Conservation (phyloP, 2,329 filamentous ascomycete genomes). For the Fusarium nisikadoi region DNA sequence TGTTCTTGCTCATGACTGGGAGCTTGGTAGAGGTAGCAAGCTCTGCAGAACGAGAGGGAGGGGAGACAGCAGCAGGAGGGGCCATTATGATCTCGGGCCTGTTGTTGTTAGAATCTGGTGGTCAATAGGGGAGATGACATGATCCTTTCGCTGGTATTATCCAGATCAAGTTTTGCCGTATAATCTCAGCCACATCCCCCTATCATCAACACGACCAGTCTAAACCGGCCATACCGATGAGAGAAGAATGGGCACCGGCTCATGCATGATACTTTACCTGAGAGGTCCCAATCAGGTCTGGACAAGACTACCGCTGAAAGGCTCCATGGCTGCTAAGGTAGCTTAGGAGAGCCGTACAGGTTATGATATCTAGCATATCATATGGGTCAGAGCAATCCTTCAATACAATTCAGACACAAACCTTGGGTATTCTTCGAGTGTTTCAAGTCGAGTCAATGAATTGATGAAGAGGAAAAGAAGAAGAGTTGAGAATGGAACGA, state of each 20-base stretch:
- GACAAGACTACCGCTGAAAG: conserved; percentile 53
- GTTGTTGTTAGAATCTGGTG: conserved; percentile 44
- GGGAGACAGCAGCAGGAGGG: conserved; percentile 77
- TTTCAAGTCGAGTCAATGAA: not conserved
- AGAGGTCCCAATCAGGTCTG: conserved; percentile 50
- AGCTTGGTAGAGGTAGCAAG: conserved; percentile 49
- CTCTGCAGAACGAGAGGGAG: conserved; percentile 61
- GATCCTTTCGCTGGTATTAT: conserved; percentile 99
- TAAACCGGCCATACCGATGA: not conserved
- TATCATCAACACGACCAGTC: not conserved
- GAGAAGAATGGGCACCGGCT: conserved; percentile 65
- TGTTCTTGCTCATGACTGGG: conserved; percentile 36
- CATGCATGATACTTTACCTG: conserved; percentile 66
- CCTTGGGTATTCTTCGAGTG: conserved; percentile 21
- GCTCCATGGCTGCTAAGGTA: conserved; percentile 45
- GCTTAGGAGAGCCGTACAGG: conserved; percentile 41
- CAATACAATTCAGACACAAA: conserved; percentile 22
- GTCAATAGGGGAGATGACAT: conserved; percentile 73
- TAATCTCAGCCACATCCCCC: conserved; percentile 74
- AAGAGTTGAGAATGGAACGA: not conserved
- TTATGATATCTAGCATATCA: conserved; percentile 38
- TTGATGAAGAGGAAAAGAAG: conserved; percentile 6
- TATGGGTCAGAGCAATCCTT: conserved; percentile 34
- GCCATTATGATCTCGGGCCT: conserved; percentile 58
- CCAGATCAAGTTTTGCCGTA: conserved; percentile 98